Percentiles rank a stretch among this genome's conserved stretches.
phyloP scores from a whole-genome alignment of 257 asterid genomes.

The Gentiana straminea region DNA sequence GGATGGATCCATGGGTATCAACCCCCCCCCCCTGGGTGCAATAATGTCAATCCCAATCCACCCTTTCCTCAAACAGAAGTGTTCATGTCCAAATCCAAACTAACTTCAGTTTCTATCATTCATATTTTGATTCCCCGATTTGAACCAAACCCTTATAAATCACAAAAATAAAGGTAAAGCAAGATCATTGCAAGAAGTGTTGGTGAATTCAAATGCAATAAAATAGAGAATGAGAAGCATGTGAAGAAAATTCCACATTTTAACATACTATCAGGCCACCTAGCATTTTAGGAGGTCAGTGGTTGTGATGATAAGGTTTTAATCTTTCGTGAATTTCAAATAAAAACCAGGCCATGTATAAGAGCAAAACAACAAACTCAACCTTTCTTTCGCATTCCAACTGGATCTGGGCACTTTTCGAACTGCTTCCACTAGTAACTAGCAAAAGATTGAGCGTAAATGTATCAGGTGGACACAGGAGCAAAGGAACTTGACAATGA shows the following conservation, averaged over 20 bases:
- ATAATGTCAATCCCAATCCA: too few species aligned
- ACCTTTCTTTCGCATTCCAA: slow-evolving; percentile 93
- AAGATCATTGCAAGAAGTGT: too few species aligned
- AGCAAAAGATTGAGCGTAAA: slow-evolving; percentile 16
- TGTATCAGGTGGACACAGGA: slow-evolving; percentile 4
- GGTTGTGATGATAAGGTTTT: not conserved
- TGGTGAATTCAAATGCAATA: not conserved
- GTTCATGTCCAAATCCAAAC: too few species aligned
- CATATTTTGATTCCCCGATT: too few species aligned
- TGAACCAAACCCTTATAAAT: too few species aligned
- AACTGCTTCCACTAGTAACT: slow-evolving; percentile 59
- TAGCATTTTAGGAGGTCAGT: not conserved
- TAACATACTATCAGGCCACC: not conserved
- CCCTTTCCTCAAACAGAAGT: too few species aligned
- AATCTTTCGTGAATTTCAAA: not conserved
- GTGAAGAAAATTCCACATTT: not conserved
- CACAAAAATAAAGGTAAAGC: too few species aligned
- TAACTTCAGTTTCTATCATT: too few species aligned
- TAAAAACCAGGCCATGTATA: not conserved
- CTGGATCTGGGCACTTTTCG: slow-evolving; percentile 61
- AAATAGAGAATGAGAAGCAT: not conserved
- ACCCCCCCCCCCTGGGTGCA: too few species aligned
- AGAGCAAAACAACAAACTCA: slow-evolving; percentile 3
- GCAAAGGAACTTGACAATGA: slow-evolving; percentile 5
- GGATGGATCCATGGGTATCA: too few species aligned